Evolutionary conservation across 1,284 basidiomycete species (phyloP).

Genomic region (Leccinum fallax): DNA sequence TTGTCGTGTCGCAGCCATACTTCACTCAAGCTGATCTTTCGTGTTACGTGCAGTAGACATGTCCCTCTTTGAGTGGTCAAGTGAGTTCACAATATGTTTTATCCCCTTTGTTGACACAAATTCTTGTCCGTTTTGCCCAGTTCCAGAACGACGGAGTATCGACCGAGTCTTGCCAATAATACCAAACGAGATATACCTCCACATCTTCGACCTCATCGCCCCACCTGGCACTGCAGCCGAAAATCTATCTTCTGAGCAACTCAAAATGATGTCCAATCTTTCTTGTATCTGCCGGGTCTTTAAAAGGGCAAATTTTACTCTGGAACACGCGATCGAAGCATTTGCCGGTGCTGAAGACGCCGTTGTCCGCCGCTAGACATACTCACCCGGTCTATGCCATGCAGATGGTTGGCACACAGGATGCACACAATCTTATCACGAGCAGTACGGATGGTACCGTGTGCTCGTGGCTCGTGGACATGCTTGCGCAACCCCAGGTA

Average conservation of each 20-base stretch:
- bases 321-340: constrained; percentile 99
- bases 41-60: background rate
- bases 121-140: background rate
- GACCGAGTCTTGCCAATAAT: too few relatives aligned
- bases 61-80: background rate
- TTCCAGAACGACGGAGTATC: background rate
- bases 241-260: background rate
- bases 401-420: constrained; percentile 97
- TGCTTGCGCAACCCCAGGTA: constrained; percentile 96
- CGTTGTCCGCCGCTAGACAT: constrained; percentile 91
- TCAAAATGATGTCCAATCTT: background rate
- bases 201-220: background rate
- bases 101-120: background rate
- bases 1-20: too few relatives aligned
- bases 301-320: constrained; percentile 83
- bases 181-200: background rate
- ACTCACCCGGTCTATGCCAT: constrained; percentile 98
- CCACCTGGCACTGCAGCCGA: too few relatives aligned
- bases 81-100: background rate
- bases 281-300: background rate
- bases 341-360: constrained; percentile 94
- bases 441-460: constrained; percentile 96
- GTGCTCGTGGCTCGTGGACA: constrained; percentile 97
- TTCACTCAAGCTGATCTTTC: too few relatives aligned
- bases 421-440: constrained; percentile 95